Evolutionary conservation across 2,329 filamentous ascomycete genomes (phyloP), one percentile per base, ranked within the genome.

Genomic region (Aspergillus viridinutans): DNA sequence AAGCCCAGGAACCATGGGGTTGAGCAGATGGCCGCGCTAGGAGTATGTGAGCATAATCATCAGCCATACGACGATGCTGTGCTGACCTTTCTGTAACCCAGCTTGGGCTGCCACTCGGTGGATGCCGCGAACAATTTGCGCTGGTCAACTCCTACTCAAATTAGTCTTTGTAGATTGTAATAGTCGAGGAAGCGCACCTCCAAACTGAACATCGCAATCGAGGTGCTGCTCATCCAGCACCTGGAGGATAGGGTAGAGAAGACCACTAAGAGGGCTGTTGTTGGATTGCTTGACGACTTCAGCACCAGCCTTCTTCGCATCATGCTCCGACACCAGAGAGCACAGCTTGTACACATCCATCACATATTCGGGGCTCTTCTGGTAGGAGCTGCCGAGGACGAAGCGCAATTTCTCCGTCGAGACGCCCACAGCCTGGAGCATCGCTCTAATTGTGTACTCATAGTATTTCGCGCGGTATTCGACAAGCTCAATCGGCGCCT

Each of bases 221-320:
- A 99, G 80, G 79, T 97, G 86, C 78, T 94, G 83, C 77, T 97
- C 93, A 69, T 97, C 93, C 49, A 97, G 79, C 0, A 90, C 90
- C 76, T 97, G 94, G 76, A 99, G 87, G 50, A 95, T 81, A 1
- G 90, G 90, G 79, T 95, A 95, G 60, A 93, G 83, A 12, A 93
- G 80, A 1, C 90, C 90, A 56, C 83, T 85, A 54, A 95, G 72
- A 3, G 88, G 84, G 9, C 88, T 84, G 68, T 93, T 92, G 56
- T 85, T 83, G 3, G 88, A 86, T 78, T 97, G 92, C 81, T 97
- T 97, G 63, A 99, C 93, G 7, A 97, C 85, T 75, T 97, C 94
- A 1, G 91, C 90, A 42, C 93, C 93, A 0, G 93, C 92, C 76
- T 91, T 94, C 76, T 92, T 90, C 17, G 92, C 90, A 69, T 94